Percentiles rank a stretch among this genome's conserved stretches.
Conservation (phyloP, 768 basidiomycete genomes). For the Kwoniella dendrophila region DNA sequence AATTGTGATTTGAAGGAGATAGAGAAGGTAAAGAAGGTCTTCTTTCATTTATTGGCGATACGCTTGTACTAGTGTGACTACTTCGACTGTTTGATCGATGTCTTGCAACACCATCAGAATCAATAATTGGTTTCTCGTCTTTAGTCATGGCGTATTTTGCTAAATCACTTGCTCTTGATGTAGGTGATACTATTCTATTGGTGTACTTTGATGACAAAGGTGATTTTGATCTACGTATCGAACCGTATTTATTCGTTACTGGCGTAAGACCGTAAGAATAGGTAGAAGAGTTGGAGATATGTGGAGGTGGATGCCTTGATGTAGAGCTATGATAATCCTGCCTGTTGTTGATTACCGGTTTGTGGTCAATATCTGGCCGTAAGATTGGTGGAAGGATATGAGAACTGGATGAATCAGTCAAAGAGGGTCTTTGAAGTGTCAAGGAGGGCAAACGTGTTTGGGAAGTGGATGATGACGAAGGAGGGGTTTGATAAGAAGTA, state of each 20-base stretch:
- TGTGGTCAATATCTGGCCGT: too few species aligned
- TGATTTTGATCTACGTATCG: background rate
- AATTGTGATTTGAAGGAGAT: background rate
- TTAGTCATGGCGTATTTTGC: constrained; percentile 32
- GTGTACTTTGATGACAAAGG: background rate
- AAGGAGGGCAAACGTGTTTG: background rate
- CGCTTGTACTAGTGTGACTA: background rate
- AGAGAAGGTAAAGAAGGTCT: background rate
- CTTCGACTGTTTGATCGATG: background rate
- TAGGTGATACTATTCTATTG: constrained; percentile 15
- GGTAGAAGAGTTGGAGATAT: background rate
- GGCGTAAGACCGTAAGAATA: background rate
- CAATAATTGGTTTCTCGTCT: constrained; percentile 27
- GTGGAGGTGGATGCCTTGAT: background rate
- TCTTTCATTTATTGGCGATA: background rate
- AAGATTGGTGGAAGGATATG: constrained; percentile 9
- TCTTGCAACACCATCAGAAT: constrained; percentile 6
- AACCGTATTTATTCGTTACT: background rate
- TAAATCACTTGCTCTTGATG: constrained; percentile 21
- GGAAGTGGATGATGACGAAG: background rate
- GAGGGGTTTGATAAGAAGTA: background rate
- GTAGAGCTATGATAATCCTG: too few species aligned
- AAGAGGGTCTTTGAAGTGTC: constrained; percentile 5
- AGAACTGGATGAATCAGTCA: background rate
- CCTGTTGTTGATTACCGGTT: too few species aligned